These are phyloP conservation scores for Aspergillus flavus DNA, from an alignment of 2,329 filamentous ascomycete species.

Conservation along the genomic window DNA sequence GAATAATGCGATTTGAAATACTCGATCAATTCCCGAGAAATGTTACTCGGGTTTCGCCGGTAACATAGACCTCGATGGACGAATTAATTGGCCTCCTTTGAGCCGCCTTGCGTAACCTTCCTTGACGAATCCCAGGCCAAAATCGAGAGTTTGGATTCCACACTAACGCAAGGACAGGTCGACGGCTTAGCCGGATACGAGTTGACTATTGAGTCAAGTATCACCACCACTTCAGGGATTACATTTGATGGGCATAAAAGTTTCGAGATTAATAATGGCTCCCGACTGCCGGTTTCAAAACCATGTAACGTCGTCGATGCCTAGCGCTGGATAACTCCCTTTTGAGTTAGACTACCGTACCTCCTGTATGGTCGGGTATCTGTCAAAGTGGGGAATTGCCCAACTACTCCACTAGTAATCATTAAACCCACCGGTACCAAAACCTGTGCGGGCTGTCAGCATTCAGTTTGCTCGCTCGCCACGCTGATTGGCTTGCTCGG, in stretches of 20 bases:
- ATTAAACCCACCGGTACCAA: background rate
- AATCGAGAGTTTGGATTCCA: background rate
- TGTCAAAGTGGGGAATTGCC: background rate
- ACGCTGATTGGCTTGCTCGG: constrained; percentile 4
- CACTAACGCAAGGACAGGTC: constrained; percentile 6
- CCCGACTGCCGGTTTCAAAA: background rate
- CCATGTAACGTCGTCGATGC: background rate
- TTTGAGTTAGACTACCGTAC: background rate
- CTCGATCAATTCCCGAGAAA: background rate
- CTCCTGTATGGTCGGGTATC: background rate
- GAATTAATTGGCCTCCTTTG: constrained; percentile 10
- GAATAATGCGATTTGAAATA: background rate
- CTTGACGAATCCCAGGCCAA: constrained; percentile 9
- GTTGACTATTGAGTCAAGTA: constrained; percentile 8
- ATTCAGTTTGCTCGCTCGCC: constrained; percentile 13
- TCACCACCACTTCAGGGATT: background rate
- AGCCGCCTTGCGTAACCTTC: constrained; percentile 17
- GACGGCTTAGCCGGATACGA: constrained; percentile 15
- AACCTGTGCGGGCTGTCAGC: constrained; percentile 15
- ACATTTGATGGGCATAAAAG: too few species aligned
- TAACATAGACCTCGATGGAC: background rate
- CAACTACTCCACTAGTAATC: background rate
- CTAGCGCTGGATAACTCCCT: background rate
- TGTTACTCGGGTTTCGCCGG: constrained; percentile 18
- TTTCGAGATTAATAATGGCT: background rate